phyloP scores from a whole-genome alignment of 768 basidiomycete genomes.

The Suillus tomentosus region DNA sequence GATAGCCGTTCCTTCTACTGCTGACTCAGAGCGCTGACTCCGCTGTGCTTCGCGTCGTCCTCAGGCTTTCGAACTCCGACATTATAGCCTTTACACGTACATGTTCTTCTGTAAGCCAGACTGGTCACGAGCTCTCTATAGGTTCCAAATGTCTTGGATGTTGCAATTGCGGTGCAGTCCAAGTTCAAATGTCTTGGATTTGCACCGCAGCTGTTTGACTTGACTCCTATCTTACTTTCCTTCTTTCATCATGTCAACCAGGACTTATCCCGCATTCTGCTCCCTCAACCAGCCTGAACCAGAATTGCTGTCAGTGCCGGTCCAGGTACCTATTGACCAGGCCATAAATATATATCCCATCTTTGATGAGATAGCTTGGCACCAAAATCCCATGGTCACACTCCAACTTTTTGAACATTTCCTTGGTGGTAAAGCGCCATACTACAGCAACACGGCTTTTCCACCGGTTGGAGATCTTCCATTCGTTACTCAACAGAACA shows the following conservation, averaged over 20 bases:
- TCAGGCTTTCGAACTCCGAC: too few relatives aligned
- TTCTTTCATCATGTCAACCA: not conserved
- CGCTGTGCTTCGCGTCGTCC: too few relatives aligned
- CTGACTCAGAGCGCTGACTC: too few relatives aligned
- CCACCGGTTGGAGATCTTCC: too few relatives aligned
- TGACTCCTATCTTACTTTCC: not conserved
- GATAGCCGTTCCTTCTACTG: too few relatives aligned
- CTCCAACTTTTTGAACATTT: not conserved
- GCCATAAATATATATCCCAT: not conserved
- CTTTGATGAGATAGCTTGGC: not conserved
- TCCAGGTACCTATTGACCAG: not conserved
- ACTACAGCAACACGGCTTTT: not conserved
- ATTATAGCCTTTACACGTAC: too few relatives aligned
- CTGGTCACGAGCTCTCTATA: too few relatives aligned
- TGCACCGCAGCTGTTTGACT: not conserved
- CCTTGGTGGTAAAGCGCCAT: not conserved
- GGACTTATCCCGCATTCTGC: not conserved
- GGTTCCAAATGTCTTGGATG: not conserved
- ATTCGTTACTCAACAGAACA: not conserved
- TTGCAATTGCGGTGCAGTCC: not conserved
- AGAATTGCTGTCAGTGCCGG: not conserved
- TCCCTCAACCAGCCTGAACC: conserved; percentile 5
- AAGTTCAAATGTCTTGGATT: not conserved
- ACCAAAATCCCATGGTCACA: not conserved
- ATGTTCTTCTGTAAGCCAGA: too few relatives aligned